Conservation (phyloP, 495 filamentous ascomycete genomes). For the Xylaria grammica region DNA sequence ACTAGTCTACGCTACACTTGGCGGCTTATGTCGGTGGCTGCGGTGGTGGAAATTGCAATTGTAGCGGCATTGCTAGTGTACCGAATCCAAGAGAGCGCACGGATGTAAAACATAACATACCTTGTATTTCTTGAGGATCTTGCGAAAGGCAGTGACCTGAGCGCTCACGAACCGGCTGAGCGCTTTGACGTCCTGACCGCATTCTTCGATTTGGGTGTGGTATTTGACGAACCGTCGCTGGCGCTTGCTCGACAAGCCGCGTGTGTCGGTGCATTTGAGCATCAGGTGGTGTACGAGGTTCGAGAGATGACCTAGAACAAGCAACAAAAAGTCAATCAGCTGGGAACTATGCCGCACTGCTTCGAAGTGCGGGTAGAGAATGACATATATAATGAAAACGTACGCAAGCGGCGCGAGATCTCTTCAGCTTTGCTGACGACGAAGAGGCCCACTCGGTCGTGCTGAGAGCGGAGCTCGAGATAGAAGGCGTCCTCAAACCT, state of each 20-base stretch:
- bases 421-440: conserved; percentile 74
- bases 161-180: conserved; percentile 66
- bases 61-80: neutral
- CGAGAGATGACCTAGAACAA: conserved; percentile 54
- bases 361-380: neutral
- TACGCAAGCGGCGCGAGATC: conserved; percentile 65
- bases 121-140: conserved; percentile 78
- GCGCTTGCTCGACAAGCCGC: conserved; percentile 41
- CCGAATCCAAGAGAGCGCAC: neutral
- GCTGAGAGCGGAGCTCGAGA: conserved; percentile 64
- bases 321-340: conserved; percentile 17
- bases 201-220: conserved; percentile 49
- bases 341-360: neutral
- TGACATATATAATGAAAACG: conserved; percentile 22
- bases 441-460: conserved; percentile 71
- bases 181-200: conserved; percentile 65
- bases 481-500: conserved; percentile 69
- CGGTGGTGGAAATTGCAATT: neutral
- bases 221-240: conserved; percentile 56
- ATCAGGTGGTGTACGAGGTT: conserved; percentile 55
- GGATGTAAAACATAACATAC: conserved; percentile 33
- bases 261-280: conserved; percentile 44
- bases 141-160: conserved; percentile 69
- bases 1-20: neutral
- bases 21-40: neutral